Conservation (phyloP, 257 asterid species). For the Rauvolfia tetraphylla region DNA sequence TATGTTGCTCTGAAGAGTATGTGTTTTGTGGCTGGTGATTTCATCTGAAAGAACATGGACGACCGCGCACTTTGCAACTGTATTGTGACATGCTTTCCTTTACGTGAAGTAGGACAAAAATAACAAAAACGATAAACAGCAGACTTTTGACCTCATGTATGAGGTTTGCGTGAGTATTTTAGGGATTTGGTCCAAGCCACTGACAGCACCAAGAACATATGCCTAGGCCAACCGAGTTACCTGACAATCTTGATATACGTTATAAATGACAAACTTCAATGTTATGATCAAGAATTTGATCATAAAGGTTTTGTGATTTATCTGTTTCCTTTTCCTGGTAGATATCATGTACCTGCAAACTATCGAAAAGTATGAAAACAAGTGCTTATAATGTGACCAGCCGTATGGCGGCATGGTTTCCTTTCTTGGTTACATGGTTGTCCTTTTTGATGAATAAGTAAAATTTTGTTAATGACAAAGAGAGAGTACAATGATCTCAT, state of each 20-base stretch:
- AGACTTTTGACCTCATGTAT: neutral
- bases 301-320: neutral
- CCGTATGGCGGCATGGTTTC: neutral
- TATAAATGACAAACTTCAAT: neutral
- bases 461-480: neutral
- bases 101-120: neutral
- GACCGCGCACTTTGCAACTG: neutral
- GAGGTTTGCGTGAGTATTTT: neutral
- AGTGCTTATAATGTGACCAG: neutral
- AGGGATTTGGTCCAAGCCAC: neutral
- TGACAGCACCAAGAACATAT: neutral
- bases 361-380: neutral
- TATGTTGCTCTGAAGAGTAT: neutral
- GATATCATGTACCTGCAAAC: neutral
- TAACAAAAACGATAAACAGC: neutral
- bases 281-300: neutral
- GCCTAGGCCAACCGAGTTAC: neutral
- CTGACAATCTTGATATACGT: neutral
- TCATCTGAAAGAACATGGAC: neutral
- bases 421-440: neutral
- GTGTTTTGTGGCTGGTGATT: neutral
- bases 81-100: no score
- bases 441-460: neutral
- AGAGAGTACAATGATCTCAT: neutral
- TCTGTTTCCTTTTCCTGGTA: neutral